These are phyloP conservation scores for Stemphylium lycopersici DNA, from an alignment of 2,329 filamentous ascomycete species.

Conservation along the genomic window DNA sequence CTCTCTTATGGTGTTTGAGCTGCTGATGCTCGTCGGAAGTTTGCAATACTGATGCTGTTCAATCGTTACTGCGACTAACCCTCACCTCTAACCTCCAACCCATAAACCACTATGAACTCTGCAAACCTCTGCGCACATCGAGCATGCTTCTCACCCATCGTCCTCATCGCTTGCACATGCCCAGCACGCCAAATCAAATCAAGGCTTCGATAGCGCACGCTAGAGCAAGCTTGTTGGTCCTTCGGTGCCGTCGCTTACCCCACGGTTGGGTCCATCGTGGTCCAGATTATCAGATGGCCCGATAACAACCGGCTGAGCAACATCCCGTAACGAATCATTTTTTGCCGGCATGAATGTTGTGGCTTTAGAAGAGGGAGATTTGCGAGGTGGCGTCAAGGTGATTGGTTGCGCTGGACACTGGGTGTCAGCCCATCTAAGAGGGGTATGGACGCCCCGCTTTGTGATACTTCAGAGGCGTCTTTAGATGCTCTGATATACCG, in stretches of 20 bases:
- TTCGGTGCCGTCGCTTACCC: constrained; percentile 24
- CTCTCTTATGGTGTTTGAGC: constrained; percentile 4
- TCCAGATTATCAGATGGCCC: constrained; percentile 42
- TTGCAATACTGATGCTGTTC: neutral
- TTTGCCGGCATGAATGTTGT: neutral
- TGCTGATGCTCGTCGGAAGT: neutral
- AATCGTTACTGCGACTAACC: neutral
- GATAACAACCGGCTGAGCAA: constrained; percentile 23
- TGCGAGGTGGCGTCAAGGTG: constrained; percentile 2
- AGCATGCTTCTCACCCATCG: neutral
- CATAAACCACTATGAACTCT: neutral
- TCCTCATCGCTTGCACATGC: constrained; percentile 14
- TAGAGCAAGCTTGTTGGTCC: constrained; percentile 22
- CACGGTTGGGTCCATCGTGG: constrained; percentile 16
- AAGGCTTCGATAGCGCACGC: constrained; percentile 22
- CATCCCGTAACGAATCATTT: constrained; percentile 20
- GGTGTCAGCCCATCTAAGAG: neutral
- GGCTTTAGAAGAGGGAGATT: neutral
- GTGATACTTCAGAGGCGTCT: constrained; percentile 8
- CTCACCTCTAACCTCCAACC: too few species aligned
- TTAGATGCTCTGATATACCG: neutral
- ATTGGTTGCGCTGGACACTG: neutral
- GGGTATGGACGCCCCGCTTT: constrained; percentile 12
- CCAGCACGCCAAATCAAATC: constrained; percentile 32
- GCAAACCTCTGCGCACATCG: neutral